These are phyloP conservation scores for Hymenoscyphus salicellus DNA, from an alignment of 2,329 filamentous ascomycete genomes.

Conservation along the genomic window DNA sequence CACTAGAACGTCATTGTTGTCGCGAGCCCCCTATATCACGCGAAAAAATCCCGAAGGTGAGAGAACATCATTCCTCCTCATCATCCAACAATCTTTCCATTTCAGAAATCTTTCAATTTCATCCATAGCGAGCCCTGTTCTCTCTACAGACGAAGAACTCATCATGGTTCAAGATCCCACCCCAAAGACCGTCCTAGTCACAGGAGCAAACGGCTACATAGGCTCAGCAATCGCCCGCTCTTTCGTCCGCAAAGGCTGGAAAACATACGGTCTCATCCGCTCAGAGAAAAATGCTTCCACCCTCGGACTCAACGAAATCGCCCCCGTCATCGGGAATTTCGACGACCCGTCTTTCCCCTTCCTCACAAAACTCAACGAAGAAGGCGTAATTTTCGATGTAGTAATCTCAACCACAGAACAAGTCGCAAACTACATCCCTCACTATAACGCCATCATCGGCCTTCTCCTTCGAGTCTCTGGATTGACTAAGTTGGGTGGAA, in stretches of 20 bases:
- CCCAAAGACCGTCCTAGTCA: conserved; percentile 42
- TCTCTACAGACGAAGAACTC: too few species aligned
- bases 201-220: conserved; percentile 50
- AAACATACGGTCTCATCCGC: conserved; percentile 45
- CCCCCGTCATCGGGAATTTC: conserved; percentile 43
- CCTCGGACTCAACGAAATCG: conserved; percentile 39
- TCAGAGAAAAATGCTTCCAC: conserved; percentile 29
- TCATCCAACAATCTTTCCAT: neutral
- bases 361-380: conserved; percentile 29
- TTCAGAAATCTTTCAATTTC: neutral
- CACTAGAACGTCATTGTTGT: conserved; percentile 5
- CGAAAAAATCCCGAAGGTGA: neutral
- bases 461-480: conserved; percentile 39
- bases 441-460: conserved; percentile 39
- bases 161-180: neutral
- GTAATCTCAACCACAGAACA: conserved; percentile 45
- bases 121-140: too few species aligned
- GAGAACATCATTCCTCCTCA: neutral
- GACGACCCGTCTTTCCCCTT: conserved; percentile 32
- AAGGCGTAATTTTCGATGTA: conserved; percentile 38
- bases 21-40: neutral
- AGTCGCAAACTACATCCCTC: conserved; percentile 39
- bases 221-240: conserved; percentile 46
- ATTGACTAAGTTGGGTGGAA: conserved; percentile 35
- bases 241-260: conserved; percentile 46